Evolutionary conservation across 768 basidiomycete species (phyloP), one percentile per base, ranked within the genome.

Genomic region (Tubosaeta sp.): DNA sequence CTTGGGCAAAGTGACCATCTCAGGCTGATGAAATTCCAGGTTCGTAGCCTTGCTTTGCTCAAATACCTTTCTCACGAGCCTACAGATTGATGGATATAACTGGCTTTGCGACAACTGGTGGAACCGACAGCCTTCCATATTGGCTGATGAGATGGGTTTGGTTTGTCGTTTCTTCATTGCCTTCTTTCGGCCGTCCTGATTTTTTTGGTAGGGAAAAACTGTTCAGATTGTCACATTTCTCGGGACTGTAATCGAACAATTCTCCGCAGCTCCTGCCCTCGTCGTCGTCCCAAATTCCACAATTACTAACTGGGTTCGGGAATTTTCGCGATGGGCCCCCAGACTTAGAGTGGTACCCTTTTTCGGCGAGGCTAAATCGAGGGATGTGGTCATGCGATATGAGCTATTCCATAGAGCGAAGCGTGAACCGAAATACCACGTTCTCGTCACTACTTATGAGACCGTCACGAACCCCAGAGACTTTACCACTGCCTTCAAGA

Each of bases 111-210:
- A 85, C 57, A 91, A 93, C 55, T 94, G 93, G 93, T 91, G 86
- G 84, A 84, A 80, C 56, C 77, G 74, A 38, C 91, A 91, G 54
- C 81, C 83, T 38, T 91, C 86, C 54, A 94, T 94, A 55, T 78
- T 98, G 19, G 95, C 96, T 3, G 96, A 99, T 64, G 96, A 98
- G 68, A 98, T 99, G 96, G 94, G 94, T 52, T 70, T 94, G 65
- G 92, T 90, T 66, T 46, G 75, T 63, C 24, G 21, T 35, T 62
- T 25, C n/a, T 36, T 34, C 42, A 21, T 51, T 30, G 10, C 4
- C 32, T 24, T 30, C 21, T 18, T 35, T 48, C 18, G 41, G 4
- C 63, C 57, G 9, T 31, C 29, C 19, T 46, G 22, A 57, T 27
- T 42, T 49, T n/a, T 21, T 41, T 52, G 34, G 19, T 54, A 92